Evolutionary conservation across 352 stramenopile species (phyloP).

Genomic region (Pythium phragmiticola): DNA sequence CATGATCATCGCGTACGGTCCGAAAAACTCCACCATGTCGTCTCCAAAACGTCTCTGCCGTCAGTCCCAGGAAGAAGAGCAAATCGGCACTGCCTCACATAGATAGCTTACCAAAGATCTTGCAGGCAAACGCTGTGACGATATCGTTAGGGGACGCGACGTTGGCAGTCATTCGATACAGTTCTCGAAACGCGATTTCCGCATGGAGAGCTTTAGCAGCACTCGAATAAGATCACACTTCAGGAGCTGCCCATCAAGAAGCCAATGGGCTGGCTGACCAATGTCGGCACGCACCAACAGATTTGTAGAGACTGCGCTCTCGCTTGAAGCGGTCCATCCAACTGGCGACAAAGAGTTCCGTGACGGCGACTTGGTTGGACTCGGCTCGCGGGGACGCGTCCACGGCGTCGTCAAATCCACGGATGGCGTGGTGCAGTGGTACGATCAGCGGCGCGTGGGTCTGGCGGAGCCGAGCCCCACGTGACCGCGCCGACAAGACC

Average conservation of each 20-base stretch:
- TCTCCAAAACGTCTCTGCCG: conserved; percentile 27
- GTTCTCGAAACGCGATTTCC: conserved; percentile 61
- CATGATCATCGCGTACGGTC: conserved; percentile 45
- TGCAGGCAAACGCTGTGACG: conserved; percentile 56
- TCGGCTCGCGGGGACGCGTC: conserved; percentile 47
- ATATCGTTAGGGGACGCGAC: conserved; percentile 57
- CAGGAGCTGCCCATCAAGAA: background rate
- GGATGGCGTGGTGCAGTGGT: conserved; percentile 54
- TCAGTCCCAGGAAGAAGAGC: too few relatives aligned
- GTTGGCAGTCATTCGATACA: conserved; percentile 56
- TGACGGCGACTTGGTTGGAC: conserved; percentile 52
- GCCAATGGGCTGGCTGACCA: too few relatives aligned
- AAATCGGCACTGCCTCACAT: background rate
- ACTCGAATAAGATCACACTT: background rate
- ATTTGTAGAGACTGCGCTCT: conserved; percentile 57
- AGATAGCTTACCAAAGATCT: conserved; percentile 36
- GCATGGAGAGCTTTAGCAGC: conserved; percentile 47
- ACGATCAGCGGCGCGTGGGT: conserved; percentile 13
- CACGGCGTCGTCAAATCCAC: conserved; percentile 50
- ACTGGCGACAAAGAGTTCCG: conserved; percentile 56
- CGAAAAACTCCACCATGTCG: conserved; percentile 57
- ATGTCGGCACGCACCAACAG: conserved; percentile 38
- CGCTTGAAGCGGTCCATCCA: conserved; percentile 63
- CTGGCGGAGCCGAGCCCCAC: conserved; percentile 11
- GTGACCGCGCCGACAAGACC: conserved; percentile 7